Conservation (phyloP, 768 basidiomycete genomes). For the Hydnomerulius pinastri region DNA sequence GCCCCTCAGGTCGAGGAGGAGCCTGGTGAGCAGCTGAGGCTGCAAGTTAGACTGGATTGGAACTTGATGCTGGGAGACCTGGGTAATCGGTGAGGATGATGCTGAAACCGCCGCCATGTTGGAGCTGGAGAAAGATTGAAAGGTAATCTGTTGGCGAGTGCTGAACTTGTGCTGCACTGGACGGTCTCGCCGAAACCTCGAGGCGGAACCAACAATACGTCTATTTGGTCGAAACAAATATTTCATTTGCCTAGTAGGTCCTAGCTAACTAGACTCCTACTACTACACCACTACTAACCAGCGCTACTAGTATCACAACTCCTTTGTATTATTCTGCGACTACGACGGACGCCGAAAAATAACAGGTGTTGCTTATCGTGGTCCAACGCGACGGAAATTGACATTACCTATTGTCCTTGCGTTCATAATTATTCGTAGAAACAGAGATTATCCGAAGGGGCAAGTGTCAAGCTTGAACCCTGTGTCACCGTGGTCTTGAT, state of each 20-base stretch:
- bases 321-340: not conserved
- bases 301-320: no score
- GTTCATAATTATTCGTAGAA: not conserved
- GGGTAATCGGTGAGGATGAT: constrained; percentile 59
- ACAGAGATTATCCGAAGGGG: not conserved
- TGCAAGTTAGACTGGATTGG: constrained; percentile 73
- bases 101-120: constrained; percentile 39
- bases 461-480: not conserved
- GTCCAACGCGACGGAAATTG: no score
- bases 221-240: constrained; percentile 35
- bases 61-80: constrained; percentile 52
- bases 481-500: not conserved
- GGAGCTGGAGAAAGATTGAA: constrained; percentile 16
- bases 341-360: not conserved
- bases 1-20: constrained; percentile 91
- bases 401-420: not conserved
- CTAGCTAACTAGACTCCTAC: no score
- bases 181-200: constrained; percentile 29
- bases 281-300: no score
- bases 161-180: constrained; percentile 17
- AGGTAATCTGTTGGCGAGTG: constrained; percentile 9
- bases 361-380: no score
- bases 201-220: constrained; percentile 24
- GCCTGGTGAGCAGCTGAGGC: constrained; percentile 84
- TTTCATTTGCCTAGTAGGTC: constrained; percentile 12